Base-by-base conservation (phyloP, 371 early-diverging fungal genomes). In the Actinomucor elegans region DNA sequence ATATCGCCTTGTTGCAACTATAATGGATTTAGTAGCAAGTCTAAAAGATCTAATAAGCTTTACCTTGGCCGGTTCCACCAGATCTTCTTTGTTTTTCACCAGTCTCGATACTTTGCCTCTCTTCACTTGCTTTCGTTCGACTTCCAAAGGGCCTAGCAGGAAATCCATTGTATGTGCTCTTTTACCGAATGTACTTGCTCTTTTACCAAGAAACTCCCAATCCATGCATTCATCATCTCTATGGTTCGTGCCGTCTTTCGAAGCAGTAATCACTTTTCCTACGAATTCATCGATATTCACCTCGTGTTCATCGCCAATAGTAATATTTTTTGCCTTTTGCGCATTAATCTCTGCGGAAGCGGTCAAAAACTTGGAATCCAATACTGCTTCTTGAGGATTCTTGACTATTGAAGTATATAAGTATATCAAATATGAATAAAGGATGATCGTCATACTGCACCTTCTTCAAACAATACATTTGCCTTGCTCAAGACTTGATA, bases 311-410 rank as follows among this genome's bases (percentile, higher is more conserved):
- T 86, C 87, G n/a, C 63, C 63, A 36, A 93, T 69, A 17, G 82
- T 80, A 64, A 94, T 70, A 37, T 84, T 83, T 46, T 85, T 84
- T 4, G 90, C 88, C 51, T 90, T 91, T 66, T 90, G 83, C 8
- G 84, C 81, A 38, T 86, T 84, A 20, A 94, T 55, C 49, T 89
- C 90, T 1, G 94, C 88, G 0, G 91, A 80, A 21, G 85, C 46
- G 6, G 86, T 76, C 17, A 94, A 70, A 2, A 94, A 65, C 24
- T 79, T 75, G 8, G 94, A 86, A 77, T 96, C 97, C 36, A 94
- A 76, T 1, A 90, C 81, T 15, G 95, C 97, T 75, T 96, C 97
- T n/a, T 88, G 83, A 0, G 93, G 82, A 43, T 81, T 83, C 21
- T 64, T 70, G 9, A 91, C 92, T 85, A 57, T 18, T 20, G 15